Evolutionary conservation across 2,329 filamentous ascomycete species (phyloP).

Genomic region (Alternaria alternata): DNA sequence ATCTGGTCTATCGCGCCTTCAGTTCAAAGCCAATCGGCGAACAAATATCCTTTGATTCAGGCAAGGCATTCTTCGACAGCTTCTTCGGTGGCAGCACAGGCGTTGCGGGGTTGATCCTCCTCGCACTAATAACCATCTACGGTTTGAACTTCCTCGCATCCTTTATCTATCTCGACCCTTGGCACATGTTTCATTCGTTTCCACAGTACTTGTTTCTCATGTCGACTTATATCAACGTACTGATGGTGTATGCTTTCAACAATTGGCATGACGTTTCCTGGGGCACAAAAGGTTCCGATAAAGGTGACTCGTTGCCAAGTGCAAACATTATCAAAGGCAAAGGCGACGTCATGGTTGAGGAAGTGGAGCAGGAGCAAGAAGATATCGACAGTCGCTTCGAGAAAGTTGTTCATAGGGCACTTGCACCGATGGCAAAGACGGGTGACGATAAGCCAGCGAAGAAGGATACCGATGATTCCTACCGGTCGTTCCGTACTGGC

Average conservation of each 20-base stretch:
- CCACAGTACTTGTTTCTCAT: constrained; percentile 91
- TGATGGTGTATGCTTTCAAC: constrained; percentile 99
- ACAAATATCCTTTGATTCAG: background rate
- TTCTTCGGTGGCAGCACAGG: constrained; percentile 65
- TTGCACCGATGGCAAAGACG: constrained; percentile 77
- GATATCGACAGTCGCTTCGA: constrained; percentile 99
- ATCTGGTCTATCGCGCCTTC: constrained; percentile 86
- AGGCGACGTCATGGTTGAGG: constrained; percentile 81
- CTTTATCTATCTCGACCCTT: constrained; percentile 97
- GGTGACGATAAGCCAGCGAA: constrained; percentile 74
- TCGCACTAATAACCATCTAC: constrained; percentile 92
- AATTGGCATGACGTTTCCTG: constrained; percentile 99
- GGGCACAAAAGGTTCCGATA: constrained; percentile 98
- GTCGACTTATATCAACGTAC: constrained; percentile 98
- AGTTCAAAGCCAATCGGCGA: constrained; percentile 63
- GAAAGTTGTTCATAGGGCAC: constrained; percentile 89
- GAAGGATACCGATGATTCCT: constrained; percentile 93
- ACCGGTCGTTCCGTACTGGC: constrained; percentile 98
- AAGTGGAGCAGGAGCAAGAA: constrained; percentile 94
- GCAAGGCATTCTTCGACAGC: background rate
- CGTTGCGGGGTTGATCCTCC: constrained; percentile 88
- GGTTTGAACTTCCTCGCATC: constrained; percentile 96
- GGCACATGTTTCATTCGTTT: constrained; percentile 99
- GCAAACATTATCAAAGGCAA: constrained; percentile 71
- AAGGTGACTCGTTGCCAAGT: constrained; percentile 64